Evolutionary conservation across 495 filamentous ascomycete genomes (phyloP).

Genomic region (Rusavskia elegans): DNA sequence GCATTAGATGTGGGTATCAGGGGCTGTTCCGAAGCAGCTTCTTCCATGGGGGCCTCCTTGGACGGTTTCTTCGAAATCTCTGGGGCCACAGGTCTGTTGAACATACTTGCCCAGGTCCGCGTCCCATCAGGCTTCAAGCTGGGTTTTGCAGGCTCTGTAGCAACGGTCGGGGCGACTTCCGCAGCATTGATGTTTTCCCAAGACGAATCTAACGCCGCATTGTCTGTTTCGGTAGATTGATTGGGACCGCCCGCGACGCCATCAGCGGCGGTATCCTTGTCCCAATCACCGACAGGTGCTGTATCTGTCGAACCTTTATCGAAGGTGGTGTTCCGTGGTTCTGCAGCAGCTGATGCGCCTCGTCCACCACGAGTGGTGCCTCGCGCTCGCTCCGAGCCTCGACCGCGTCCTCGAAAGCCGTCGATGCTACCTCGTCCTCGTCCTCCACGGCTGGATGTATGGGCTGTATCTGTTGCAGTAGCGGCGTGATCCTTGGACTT

Average conservation of each 20-base stretch:
- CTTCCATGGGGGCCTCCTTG: conserved; percentile 10
- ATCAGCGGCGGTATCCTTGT: conserved; percentile 14
- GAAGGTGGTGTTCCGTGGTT: conserved; percentile 23
- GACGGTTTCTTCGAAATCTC: conserved; percentile 15
- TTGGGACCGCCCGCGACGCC: conserved; percentile 12
- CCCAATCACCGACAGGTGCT: conserved; percentile 16
- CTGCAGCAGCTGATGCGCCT: conserved; percentile 34
- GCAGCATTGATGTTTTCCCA: conserved; percentile 15
- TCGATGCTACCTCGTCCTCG: conserved; percentile 54
- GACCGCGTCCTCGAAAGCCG: conserved; percentile 45
- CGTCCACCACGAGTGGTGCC: conserved; percentile 54
- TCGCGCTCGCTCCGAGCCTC: conserved; percentile 61
- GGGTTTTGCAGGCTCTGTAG: conserved; percentile 5
- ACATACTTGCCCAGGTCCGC: conserved; percentile 23
- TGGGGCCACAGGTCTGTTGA: conserved; percentile 21
- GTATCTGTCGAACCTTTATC: conserved; percentile 15
- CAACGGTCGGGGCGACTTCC: conserved; percentile 14
- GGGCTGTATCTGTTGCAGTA: conserved; percentile 33
- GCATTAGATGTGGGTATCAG: background rate
- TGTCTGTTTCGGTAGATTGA: conserved; percentile 28
- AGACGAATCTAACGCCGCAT: conserved; percentile 19
- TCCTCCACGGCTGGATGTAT: conserved; percentile 42
- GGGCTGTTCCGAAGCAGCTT: conserved; percentile 9
- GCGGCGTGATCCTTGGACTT: conserved; percentile 57
- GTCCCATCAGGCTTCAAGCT: conserved; percentile 12